Evolutionary conservation across 2,329 filamentous ascomycete genomes (phyloP), one percentile per base, ranked within the genome.

Genomic region (Tolypocladium endophyticum): DNA sequence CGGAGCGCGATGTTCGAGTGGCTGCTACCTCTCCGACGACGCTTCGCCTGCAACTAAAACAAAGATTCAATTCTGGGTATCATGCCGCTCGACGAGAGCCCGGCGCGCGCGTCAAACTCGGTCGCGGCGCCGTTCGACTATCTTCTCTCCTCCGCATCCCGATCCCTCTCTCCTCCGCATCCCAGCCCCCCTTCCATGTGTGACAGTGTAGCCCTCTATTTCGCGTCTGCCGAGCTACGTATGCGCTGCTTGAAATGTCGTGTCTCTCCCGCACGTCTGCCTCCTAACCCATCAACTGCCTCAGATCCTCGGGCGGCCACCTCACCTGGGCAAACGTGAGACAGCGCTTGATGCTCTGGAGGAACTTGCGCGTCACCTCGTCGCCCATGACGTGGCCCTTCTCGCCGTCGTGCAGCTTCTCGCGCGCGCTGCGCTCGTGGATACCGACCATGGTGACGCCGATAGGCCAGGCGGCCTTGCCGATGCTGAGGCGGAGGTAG

Each of bases 371-470:
- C 58, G 94, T 99, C 53, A 89, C 87, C 76, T 99, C 94, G 71
- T 97, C 94, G 60, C 92, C 93, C 87, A 99, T 92, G 67, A 97
- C 96, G 73, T 99, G 92, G 4, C 93, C 94, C 69, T 92, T 88
- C 69, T 88, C 86, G 61, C 87, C 88, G 72, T 94, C 86, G 71
- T 97, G 92, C 61, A 99, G 78, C 76, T 99, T 99, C 76, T 99
- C 94, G 63, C 94, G 85, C 25, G 94, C 93, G 65, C 89, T 94
- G 70, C 94, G 86, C 79, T 97, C 94, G 83, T 99, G 94, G 68
- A 99, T 99, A 80, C 94, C 94, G 69, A 99, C 94, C 94, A 97
- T 99, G 73, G 94, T 99, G 45, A 99, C 94, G 75, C 94, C 94
- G 69, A 99, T 99, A 30, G 94, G 94, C 94, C 94, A 99, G 20